Percentiles rank a stretch among this genome's conserved stretches.
Evolutionary conservation across 2,329 filamentous ascomycete species (phyloP).

Genomic region (Exophiala sideris): DNA sequence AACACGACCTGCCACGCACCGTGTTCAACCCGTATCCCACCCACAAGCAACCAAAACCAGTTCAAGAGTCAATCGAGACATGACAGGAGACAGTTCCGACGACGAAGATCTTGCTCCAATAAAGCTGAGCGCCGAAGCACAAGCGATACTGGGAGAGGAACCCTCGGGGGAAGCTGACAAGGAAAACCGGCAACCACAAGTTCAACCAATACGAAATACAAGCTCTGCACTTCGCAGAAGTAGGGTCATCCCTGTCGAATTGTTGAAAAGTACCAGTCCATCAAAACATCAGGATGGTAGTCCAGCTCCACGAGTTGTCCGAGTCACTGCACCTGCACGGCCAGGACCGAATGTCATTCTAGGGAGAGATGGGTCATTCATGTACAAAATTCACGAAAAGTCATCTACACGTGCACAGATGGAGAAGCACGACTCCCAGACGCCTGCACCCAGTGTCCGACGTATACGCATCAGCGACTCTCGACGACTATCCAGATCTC

Average conservation of each 20-base stretch:
- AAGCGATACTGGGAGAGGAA: constrained; percentile 67
- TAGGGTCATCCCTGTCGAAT: constrained; percentile 22
- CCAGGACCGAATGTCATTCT: constrained; percentile 30
- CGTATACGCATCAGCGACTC: constrained; percentile 42
- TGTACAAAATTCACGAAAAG: constrained; percentile 35
- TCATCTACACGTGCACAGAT: constrained; percentile 7
- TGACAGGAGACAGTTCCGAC: constrained; percentile 79
- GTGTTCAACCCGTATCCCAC: constrained; percentile 6
- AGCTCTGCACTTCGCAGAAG: constrained; percentile 14
- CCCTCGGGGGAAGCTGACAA: constrained; percentile 46
- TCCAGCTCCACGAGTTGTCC: constrained; percentile 41
- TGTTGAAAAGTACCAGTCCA: constrained; percentile 37
- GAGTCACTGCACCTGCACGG: constrained; percentile 35
- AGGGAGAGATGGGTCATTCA: constrained; percentile 39
- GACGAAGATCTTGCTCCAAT: constrained; percentile 89
- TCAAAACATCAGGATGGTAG: constrained; percentile 40
- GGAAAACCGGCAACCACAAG: constrained; percentile 20
- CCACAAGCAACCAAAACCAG: not conserved
- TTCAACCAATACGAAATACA: constrained; percentile 1
- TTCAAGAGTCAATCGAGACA: constrained; percentile 5
- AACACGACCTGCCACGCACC: constrained; percentile 14
- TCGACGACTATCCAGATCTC: constrained; percentile 41
- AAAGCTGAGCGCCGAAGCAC: constrained; percentile 90
- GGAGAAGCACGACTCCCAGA: constrained; percentile 39
- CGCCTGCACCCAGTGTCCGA: constrained; percentile 44